These are phyloP conservation scores for Urostyla sp. DNA, from an alignment of 73 alveolate genomes.

Conservation along the genomic window DNA sequence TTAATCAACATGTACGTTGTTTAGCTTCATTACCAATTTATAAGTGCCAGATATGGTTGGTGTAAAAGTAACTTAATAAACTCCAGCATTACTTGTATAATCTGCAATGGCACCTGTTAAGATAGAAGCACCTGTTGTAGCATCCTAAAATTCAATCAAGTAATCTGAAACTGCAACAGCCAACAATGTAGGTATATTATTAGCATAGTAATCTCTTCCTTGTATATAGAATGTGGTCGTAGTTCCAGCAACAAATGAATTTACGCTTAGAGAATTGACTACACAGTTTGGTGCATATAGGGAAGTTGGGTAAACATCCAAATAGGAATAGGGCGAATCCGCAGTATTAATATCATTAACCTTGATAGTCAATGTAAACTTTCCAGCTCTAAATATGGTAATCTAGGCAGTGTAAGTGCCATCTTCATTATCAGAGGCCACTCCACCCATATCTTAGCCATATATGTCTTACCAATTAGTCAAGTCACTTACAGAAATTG, in stretches of 20 bases:
- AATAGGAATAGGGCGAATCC: conserved; percentile 57
- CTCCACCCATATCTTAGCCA: conserved; percentile 68
- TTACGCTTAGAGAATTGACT: background rate
- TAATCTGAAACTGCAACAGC: conserved; percentile 45
- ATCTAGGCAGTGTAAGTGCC: conserved; percentile 71
- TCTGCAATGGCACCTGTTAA: conserved; percentile 57
- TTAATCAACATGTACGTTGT: conserved; percentile 49
- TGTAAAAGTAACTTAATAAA: conserved; percentile 35
- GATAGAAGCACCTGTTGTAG: background rate
- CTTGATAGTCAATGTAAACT: conserved; percentile 48
- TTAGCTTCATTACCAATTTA: conserved; percentile 27
- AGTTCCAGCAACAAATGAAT: conserved; percentile 59
- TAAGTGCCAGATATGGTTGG: conserved; percentile 57
- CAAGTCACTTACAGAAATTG: conserved; percentile 64
- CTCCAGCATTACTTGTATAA: conserved; percentile 43
- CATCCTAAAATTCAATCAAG: conserved; percentile 30
- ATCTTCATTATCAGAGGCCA: conserved; percentile 56
- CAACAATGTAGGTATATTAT: conserved; percentile 58
- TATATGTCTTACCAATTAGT: conserved; percentile 60
- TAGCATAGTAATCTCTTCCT: conserved; percentile 73
- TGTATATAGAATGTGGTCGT: conserved; percentile 54
- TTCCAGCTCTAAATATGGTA: conserved; percentile 76
- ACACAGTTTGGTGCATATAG: conserved; percentile 65
- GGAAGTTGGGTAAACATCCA: conserved; percentile 43
- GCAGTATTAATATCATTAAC: conserved; percentile 36